These are phyloP conservation scores for Phytophthora multivora DNA, from an alignment of 352 stramenopile genomes.

Conservation along the genomic window DNA sequence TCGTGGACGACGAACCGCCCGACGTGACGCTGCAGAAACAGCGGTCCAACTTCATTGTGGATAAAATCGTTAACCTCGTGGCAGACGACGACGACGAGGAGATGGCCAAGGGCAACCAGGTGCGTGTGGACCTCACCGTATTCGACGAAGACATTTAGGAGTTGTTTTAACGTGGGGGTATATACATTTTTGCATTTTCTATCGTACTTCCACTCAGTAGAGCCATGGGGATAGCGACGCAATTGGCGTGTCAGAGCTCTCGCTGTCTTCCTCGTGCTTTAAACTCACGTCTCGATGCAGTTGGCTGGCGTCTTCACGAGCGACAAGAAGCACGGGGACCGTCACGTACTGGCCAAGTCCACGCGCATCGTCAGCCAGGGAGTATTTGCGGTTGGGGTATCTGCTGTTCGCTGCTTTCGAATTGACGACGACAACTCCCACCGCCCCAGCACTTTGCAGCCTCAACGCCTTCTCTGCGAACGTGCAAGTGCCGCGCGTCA, in stretches of 20 bases:
- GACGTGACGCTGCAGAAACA: constrained; percentile 76
- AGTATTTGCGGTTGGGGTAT: constrained; percentile 60
- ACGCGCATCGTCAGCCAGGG: constrained; percentile 62
- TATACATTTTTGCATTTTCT: constrained; percentile 33
- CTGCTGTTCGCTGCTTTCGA: constrained; percentile 48
- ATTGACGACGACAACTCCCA: constrained; percentile 75
- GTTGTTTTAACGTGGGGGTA: constrained; percentile 1
- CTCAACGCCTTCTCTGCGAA: constrained; percentile 80
- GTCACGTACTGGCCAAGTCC: constrained; percentile 47
- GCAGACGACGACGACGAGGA: constrained; percentile 72
- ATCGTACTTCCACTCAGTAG: constrained; percentile 39
- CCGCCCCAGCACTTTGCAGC: constrained; percentile 60
- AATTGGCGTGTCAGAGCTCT: constrained; percentile 28
- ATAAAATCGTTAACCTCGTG: constrained; percentile 80
- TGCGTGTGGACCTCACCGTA: constrained; percentile 79
- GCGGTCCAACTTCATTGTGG: constrained; percentile 66
- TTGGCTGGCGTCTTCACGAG: constrained; percentile 49
- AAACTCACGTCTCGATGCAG: constrained; percentile 46
- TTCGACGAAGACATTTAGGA: constrained; percentile 72
- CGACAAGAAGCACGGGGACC: constrained; percentile 78
- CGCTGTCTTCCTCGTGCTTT: constrained; percentile 5
- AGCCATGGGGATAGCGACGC: constrained; percentile 70
- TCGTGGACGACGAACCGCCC: constrained; percentile 75
- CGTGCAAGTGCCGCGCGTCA: constrained; percentile 68
- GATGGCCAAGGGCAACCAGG: constrained; percentile 76